These are phyloP conservation scores for Lathyrus oleraceus DNA, from an alignment of 306 rosid species.

Conservation along the genomic window DNA sequence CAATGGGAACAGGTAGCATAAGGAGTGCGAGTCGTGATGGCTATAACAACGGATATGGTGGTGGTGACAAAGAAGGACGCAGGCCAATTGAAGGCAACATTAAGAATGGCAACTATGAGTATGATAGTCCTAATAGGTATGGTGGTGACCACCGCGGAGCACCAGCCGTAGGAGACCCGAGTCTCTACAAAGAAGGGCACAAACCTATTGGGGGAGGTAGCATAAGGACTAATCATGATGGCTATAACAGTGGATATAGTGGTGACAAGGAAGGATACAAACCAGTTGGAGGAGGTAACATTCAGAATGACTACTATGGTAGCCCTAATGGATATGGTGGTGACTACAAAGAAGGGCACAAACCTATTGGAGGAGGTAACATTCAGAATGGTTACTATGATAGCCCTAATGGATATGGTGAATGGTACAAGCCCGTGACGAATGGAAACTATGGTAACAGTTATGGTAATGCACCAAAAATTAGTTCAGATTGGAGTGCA, in stretches of 20 bases:
- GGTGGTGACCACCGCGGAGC: neutral
- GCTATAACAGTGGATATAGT: neutral
- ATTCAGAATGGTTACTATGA: neutral
- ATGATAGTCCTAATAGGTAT: neutral
- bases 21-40: slow-evolving; percentile 2
- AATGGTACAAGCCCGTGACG: slow-evolving; percentile 31
- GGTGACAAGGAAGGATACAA: slow-evolving; percentile 30
- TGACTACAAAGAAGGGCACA: slow-evolving; percentile 17
- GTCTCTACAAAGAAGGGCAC: slow-evolving; percentile 15
- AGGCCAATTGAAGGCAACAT: slow-evolving; percentile 25
- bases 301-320: neutral
- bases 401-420: slow-evolving; percentile 15
- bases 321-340: slow-evolving; percentile 8
- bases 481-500: slow-evolving; percentile 14
- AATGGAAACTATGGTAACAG: neutral
- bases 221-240: neutral
- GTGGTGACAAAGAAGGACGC: slow-evolving; percentile 17
- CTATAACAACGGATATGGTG: slow-evolving; percentile 7
- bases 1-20: slow-evolving; percentile 22
- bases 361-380: neutral
- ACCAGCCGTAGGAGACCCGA: neutral
- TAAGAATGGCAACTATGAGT: neutral
- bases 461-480: slow-evolving; percentile 7
- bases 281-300: neutral
- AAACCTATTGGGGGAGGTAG: slow-evolving; percentile 25